A percentile compares a stretch with the other conserved stretches of the same genome.
Evolutionary conservation across 2,329 filamentous ascomycete species (phyloP).

Genomic region (Phyllosticta capitalensis): DNA sequence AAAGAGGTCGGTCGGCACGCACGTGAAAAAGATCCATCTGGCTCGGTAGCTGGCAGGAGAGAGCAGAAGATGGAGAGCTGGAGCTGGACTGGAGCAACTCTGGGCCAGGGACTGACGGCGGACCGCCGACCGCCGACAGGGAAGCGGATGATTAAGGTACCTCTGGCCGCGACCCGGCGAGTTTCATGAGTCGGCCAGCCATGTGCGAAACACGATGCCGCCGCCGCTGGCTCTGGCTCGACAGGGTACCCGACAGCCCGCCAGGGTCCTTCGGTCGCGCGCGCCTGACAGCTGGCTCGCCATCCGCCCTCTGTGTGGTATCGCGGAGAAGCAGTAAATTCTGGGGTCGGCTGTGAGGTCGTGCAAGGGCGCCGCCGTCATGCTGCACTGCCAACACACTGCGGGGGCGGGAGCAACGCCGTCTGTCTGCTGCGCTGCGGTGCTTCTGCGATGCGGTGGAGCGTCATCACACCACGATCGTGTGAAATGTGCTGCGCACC

Average conservation of each 20-base stretch:
- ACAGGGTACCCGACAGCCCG: neutral
- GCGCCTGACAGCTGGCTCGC: neutral
- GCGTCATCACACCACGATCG: conserved; percentile 7
- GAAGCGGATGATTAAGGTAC: neutral
- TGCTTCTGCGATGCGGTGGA: neutral
- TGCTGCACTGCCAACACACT: neutral
- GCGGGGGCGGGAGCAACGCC: neutral
- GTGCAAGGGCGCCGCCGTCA: neutral
- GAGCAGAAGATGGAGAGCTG: no score
- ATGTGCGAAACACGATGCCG: neutral
- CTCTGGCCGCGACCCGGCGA: neutral
- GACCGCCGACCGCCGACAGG: neutral
- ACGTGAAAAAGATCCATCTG: no score
- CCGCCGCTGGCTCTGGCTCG: neutral
- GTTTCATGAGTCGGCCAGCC: neutral
- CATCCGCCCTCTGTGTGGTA: neutral
- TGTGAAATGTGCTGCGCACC: neutral
- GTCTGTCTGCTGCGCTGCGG: neutral
- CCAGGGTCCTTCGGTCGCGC: neutral
- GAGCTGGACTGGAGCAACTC: no score
- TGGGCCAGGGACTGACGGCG: neutral
- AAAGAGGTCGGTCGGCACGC: no score
- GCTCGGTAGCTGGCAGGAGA: no score
- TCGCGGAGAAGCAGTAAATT: neutral
- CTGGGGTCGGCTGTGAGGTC: neutral